Evolutionary conservation across 2,329 filamentous ascomycete species (phyloP).

Genomic region (Neofusicoccum ribis): DNA sequence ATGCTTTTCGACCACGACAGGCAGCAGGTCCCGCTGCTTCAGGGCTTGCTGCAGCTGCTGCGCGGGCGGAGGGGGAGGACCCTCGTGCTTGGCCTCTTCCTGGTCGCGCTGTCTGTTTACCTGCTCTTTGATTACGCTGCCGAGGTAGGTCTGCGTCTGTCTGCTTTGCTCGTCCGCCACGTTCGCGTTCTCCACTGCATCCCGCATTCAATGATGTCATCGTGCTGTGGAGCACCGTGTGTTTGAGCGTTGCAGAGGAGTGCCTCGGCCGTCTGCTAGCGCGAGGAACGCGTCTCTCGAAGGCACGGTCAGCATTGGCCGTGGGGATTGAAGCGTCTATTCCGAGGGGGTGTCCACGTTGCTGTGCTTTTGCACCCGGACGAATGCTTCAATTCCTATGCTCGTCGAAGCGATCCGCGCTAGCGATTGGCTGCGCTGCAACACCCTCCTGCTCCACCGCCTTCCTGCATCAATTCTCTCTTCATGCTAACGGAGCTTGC

Average conservation of each 20-base stretch:
- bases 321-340: not conserved
- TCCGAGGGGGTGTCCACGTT: too few species aligned
- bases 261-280: too few species aligned
- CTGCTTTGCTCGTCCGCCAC: not conserved
- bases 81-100: not conserved
- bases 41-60: slow-evolving; percentile 5
- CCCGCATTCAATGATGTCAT: not conserved
- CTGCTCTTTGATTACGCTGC: slow-evolving; percentile 9
- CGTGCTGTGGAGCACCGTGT: too few species aligned
- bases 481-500: not conserved
- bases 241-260: too few species aligned
- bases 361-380: too few species aligned
- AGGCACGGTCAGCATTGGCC: not conserved
- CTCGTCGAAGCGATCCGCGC: too few species aligned
- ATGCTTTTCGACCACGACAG: slow-evolving; percentile 11
- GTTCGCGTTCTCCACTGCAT: too few species aligned
- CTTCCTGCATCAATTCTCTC: not conserved
- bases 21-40: not conserved
- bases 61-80: slow-evolving; percentile 3
- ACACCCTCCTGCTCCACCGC: not conserved
- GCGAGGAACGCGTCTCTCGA: not conserved
- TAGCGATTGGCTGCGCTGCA: too few species aligned
- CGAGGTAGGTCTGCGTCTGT: not conserved
- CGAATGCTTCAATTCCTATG: too few species aligned
- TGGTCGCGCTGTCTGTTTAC: slow-evolving; percentile 1